Conservation (phyloP, 148 eudicot species). For the Pouteria glomerata region DNA sequence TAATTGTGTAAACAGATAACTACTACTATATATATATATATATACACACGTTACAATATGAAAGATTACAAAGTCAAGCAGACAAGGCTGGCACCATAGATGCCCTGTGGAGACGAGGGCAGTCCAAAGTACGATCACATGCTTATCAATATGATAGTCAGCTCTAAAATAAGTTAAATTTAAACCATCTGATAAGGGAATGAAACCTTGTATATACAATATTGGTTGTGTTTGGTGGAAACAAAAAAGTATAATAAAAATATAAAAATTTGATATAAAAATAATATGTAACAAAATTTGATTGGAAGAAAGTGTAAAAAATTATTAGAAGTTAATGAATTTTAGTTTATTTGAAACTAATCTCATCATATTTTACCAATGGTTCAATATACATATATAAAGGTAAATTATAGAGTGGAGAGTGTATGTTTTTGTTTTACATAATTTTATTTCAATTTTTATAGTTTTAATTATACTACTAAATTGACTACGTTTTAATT, state of each 20-base stretch:
- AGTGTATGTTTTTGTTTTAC: neutral
- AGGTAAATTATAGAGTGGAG: neutral
- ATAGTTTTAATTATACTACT: too few relatives aligned
- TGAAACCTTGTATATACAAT: neutral
- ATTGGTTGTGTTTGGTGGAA: neutral
- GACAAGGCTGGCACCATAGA: neutral
- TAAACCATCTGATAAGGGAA: neutral
- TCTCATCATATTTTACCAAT: neutral
- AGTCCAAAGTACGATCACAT: neutral
- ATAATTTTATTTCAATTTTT: too few relatives aligned
- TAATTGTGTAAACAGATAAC: neutral
- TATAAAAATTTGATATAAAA: too few relatives aligned
- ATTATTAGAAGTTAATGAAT: too few relatives aligned
- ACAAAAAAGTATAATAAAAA: too few relatives aligned
- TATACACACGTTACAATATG: neutral
- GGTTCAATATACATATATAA: neutral
- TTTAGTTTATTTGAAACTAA: neutral
- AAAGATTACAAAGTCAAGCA: neutral
- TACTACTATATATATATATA: too few relatives aligned
- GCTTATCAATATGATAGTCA: neutral
- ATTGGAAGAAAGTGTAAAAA: too few relatives aligned
- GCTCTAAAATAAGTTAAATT: neutral
- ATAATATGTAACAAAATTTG: too few relatives aligned
- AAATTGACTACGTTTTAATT: too few relatives aligned
- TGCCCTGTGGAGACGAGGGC: neutral